phyloP scores from a whole-genome alignment of 345 rosid species.

The Citrus trifoliata region DNA sequence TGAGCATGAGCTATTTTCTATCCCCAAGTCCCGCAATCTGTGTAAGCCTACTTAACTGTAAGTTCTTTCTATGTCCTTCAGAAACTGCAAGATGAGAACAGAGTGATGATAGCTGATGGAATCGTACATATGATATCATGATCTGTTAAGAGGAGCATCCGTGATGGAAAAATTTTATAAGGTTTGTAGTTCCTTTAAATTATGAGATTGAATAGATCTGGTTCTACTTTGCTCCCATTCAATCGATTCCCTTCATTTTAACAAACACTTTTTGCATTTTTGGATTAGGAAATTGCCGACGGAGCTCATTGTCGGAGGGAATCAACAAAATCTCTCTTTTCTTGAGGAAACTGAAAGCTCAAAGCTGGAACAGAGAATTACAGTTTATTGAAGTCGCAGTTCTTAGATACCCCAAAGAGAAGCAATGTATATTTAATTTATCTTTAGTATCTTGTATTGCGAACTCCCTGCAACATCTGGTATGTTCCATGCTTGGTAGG shows the following conservation, averaged over 20 bases:
- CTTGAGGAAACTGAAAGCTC: background rate
- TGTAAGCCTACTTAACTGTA: background rate
- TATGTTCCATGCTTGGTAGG: background rate
- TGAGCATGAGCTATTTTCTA: background rate
- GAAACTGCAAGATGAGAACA: conserved; percentile 92
- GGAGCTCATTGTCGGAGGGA: background rate
- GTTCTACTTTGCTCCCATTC: background rate
- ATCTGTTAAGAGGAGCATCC: conserved; percentile 9
- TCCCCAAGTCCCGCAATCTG: background rate
- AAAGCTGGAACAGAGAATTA: background rate
- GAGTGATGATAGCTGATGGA: conserved; percentile 81
- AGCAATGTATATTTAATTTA: background rate
- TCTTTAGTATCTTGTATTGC: background rate
- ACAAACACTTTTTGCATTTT: background rate
- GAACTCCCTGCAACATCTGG: background rate
- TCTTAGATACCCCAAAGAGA: background rate
- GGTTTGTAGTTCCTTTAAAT: conserved; percentile 4
- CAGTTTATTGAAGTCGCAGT: background rate
- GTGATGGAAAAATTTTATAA: conserved; percentile 1
- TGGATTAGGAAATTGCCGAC: background rate
- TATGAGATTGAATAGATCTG: background rate
- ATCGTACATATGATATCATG: conserved; percentile 67
- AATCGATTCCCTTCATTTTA: background rate
- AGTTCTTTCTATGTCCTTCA: conserved; percentile 27
- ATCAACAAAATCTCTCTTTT: background rate